These are phyloP conservation scores for Tripterygium wilfordii DNA, from an alignment of 177 flowering plant genomes.

Conservation along the genomic window DNA sequence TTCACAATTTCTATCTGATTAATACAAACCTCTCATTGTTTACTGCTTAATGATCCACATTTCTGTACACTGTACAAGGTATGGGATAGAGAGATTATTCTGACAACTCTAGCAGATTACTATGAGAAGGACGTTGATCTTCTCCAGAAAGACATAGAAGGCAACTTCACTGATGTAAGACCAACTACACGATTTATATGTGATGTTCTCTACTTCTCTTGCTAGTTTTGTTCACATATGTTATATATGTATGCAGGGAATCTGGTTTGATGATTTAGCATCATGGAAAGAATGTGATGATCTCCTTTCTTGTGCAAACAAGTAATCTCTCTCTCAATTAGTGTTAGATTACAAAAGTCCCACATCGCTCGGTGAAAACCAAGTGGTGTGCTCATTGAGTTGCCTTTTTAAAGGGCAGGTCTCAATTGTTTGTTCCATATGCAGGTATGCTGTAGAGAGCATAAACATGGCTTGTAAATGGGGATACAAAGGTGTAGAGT, in stretches of 20 bases:
- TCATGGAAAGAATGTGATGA: slow-evolving; percentile 74
- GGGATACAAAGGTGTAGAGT: slow-evolving; percentile 72
- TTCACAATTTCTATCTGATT: too few species aligned
- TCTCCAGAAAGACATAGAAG: slow-evolving; percentile 55
- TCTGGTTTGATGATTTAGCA: slow-evolving; percentile 74
- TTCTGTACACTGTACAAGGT: too few species aligned
- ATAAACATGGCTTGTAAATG: slow-evolving; percentile 89
- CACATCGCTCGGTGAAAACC: too few species aligned
- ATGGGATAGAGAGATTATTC: slow-evolving; percentile 95
- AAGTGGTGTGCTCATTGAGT: background rate
- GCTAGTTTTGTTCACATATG: too few species aligned
- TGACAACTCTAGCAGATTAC: slow-evolving; percentile 56
- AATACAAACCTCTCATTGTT: too few species aligned
- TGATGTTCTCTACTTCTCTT: too few species aligned
- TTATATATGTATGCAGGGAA: too few species aligned
- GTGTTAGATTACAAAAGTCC: too few species aligned
- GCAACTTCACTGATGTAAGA: slow-evolving; percentile 73
- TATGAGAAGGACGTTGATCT: slow-evolving; percentile 63
- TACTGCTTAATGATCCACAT: too few species aligned
- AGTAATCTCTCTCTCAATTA: slow-evolving; percentile 34
- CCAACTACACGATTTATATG: background rate
- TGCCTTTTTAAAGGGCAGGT: background rate
- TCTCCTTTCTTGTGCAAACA: slow-evolving; percentile 57
- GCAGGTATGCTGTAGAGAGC: slow-evolving; percentile 89
- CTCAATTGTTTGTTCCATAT: background rate